Conservation (phyloP, 371 early-diverging fungal genomes). For the Actinomucor elegans region DNA sequence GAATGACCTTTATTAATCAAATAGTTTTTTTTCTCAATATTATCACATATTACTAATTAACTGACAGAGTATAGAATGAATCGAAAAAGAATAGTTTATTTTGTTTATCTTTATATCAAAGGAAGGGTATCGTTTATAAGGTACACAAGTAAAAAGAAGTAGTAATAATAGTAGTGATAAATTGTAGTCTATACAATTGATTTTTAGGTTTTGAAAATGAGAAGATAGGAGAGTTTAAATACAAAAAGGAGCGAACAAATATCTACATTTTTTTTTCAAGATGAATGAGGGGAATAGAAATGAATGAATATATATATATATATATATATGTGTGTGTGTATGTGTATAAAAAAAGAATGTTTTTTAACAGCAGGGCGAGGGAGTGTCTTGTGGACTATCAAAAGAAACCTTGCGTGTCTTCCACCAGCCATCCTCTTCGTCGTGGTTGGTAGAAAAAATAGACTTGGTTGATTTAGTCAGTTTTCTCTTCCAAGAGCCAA, state of each 20-base stretch:
- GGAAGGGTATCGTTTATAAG: too few relatives aligned
- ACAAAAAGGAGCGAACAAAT: neutral
- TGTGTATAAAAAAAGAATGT: neutral
- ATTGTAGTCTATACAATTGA: neutral
- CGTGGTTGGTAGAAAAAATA: neutral
- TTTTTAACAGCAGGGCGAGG: constrained; percentile 14
- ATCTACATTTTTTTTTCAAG: neutral
- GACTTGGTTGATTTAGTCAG: neutral
- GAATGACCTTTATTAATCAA: too few relatives aligned
- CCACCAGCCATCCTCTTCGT: constrained; percentile 14
- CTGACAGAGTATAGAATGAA: too few relatives aligned
- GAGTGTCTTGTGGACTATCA: constrained; percentile 1
- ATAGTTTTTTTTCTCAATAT: too few relatives aligned
- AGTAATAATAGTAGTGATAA: neutral
- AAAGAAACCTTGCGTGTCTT: constrained; percentile 13
- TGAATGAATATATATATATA: constrained; percentile 1
- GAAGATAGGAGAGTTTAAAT: neutral
- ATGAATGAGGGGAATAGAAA: constrained; percentile 1
- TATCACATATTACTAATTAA: too few relatives aligned
- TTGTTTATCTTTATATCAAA: too few relatives aligned
- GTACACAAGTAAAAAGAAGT: neutral
- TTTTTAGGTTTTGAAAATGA: neutral
- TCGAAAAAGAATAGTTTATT: too few relatives aligned
- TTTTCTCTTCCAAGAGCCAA: constrained; percentile 17
- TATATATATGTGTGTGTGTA: constrained; percentile 1